Evolutionary conservation across 768 basidiomycete species (phyloP), one percentile per base, ranked within the genome.

Genomic region (Tylopilus vinaceipallidus): DNA sequence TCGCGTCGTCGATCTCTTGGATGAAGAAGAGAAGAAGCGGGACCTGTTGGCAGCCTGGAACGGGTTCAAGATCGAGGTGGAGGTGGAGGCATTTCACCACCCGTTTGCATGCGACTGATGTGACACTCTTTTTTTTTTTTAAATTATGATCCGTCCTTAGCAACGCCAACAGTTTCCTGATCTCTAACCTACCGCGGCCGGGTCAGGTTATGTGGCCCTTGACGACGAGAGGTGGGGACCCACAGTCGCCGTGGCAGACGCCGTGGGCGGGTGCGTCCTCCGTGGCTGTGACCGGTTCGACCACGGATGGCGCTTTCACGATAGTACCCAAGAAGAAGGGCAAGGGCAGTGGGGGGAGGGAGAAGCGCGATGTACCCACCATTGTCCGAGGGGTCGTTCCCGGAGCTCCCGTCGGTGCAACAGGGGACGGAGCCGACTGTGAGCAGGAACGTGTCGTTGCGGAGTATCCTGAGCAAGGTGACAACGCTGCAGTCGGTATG

Each of bases 91-190:
- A 84, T 33, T 43, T 24, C 29, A n/a, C n/a, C n/a, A n/a, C n/a
- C n/a, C n/a, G n/a, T 29, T 29, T 29, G 12, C 27, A 29, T 29
- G 27, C 27, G 27, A 29, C 27, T n/a, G n/a, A n/a, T n/a, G n/a
- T n/a, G n/a, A n/a, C n/a, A n/a, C 27, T 29, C 12, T 12, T 6
- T 6, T 29, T 6, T 12, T 29, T 12, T 6, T 12, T 6, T n/a
- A n/a, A 29, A 6, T 12, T 12, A n/a, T 12, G 13, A 27, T 17
- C 14, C 32, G 12, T 29, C 27, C 9, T 13, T 53, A 93, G 88
- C 88, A 90, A 83, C 86, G 84, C 17, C 81, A 83, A 63, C 83
- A 92, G 57, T 92, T 93, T 71, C 92, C 93, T 0, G 85, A 91
- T 42, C 76, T 94, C 6, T 66, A 76, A 0, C 83, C 85, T 4